Percentiles rank a stretch among this genome's conserved stretches.
These are phyloP conservation scores for Vanrija pseudolonga DNA, from an alignment of 1,284 basidiomycete species.

Conservation along the genomic window DNA sequence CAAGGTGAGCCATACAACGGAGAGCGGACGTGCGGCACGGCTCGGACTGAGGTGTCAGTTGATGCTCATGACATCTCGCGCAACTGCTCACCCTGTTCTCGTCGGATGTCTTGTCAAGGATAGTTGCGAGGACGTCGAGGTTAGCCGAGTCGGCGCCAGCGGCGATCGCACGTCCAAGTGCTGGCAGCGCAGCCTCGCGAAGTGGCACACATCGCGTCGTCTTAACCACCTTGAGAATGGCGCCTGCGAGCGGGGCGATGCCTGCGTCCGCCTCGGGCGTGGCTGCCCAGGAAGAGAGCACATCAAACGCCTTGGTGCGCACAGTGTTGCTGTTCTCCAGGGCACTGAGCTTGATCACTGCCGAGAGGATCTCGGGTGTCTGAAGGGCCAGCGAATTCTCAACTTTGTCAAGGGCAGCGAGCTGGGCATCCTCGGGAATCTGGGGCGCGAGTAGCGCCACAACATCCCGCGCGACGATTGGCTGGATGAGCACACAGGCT, in stretches of 20 bases:
- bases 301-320: slow-evolving; percentile 6
- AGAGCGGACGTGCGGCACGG: slow-evolving; percentile 27
- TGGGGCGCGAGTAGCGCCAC: neutral
- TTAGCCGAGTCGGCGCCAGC: neutral
- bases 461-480: neutral
- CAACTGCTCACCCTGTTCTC: slow-evolving; percentile 9
- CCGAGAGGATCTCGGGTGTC: neutral
- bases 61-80: neutral
- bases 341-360: neutral
- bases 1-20: slow-evolving; percentile 19
- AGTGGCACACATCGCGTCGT: slow-evolving; percentile 30
- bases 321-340: slow-evolving; percentile 7
- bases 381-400: neutral
- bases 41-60: slow-evolving; percentile 23
- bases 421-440: slow-evolving; percentile 14
- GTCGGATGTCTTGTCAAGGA: slow-evolving; percentile 1
- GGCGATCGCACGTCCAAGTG: slow-evolving; percentile 22
- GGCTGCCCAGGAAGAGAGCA: slow-evolving; percentile 3
- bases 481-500: neutral
- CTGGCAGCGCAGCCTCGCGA: slow-evolving; percentile 35
- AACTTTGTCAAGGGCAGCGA: slow-evolving; percentile 3
- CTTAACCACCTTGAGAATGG: neutral
- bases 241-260: neutral
- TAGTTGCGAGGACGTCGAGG: neutral
- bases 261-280: neutral